A percentile compares a stretch with the other conserved stretches of the same genome.
Evolutionary conservation across 2,329 filamentous ascomycete species (phyloP).

Genomic region (Diaporthe longicolla): DNA sequence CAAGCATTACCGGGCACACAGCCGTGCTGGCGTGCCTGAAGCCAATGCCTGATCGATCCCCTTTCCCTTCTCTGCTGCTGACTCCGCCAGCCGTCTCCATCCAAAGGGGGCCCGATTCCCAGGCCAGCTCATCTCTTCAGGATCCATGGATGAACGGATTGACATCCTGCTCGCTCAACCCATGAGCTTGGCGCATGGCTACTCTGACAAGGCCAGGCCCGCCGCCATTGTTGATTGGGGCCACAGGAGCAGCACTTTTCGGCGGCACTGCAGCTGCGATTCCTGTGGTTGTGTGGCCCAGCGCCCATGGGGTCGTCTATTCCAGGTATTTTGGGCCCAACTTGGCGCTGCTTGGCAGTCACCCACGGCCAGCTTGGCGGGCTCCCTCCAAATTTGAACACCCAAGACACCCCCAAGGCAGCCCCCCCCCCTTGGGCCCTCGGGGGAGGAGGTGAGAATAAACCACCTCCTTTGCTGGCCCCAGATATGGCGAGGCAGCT

Average conservation of each 20-base stretch:
- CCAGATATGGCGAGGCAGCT: conserved; percentile 4
- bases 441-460: too few relatives aligned
- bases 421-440: background rate
- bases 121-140: conserved; percentile 29
- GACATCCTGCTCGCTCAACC: conserved; percentile 8
- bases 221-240: conserved; percentile 16
- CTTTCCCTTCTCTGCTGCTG: background rate
- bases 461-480: background rate
- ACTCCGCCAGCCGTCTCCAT: conserved; percentile 13
- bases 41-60: background rate
- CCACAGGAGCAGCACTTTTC: conserved; percentile 17
- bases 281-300: background rate
- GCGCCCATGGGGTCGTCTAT: background rate
- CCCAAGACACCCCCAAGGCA: background rate
- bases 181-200: conserved; percentile 19
- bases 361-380: conserved; percentile 33
- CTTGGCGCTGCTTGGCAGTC: conserved; percentile 36
- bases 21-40: background rate
- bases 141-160: conserved; percentile 30
- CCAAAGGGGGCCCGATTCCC: conserved; percentile 16
- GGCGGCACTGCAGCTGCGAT: conserved; percentile 32
- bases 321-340: conserved; percentile 29
- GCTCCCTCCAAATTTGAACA: conserved; percentile 29
- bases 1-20: background rate
- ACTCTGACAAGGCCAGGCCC: conserved; percentile 25